Conservation (phyloP, 139 green algal genomes). For the Auxenochlorella pyrenoidosa region DNA sequence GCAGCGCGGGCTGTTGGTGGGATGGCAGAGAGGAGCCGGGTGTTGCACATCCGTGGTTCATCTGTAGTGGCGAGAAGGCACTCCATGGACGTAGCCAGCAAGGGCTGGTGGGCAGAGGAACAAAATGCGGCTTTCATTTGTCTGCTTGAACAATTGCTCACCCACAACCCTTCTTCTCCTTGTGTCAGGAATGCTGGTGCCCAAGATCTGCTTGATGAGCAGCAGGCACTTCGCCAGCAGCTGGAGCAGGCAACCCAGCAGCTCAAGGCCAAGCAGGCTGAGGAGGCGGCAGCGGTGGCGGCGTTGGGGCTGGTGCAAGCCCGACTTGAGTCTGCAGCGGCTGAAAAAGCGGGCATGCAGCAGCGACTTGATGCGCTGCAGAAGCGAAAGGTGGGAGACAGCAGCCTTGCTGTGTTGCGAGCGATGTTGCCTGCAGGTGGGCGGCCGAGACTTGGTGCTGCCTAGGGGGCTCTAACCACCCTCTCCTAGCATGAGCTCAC, state of each 20-base stretch:
- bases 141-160: too few species aligned
- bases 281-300: neutral
- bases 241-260: neutral
- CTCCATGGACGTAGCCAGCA: too few species aligned
- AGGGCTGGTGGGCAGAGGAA: too few species aligned
- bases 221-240: neutral
- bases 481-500: too few species aligned
- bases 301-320: neutral
- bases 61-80: too few species aligned
- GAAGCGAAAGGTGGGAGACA: constrained; percentile 11
- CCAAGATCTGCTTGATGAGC: constrained; percentile 19
- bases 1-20: too few species aligned
- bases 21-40: too few species aligned
- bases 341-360: constrained; percentile 2
- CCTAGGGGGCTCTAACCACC: neutral
- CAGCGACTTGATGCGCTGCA: constrained; percentile 12
- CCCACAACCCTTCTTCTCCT: too few species aligned
- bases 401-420: neutral
- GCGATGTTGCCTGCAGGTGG: neutral
- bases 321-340: neutral
- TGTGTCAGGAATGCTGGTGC: neutral
- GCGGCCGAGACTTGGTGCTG: too few species aligned
- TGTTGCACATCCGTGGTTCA: too few species aligned
- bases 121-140: too few species aligned
- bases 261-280: neutral